A percentile compares a stretch with the other conserved stretches of the same genome.
These are phyloP conservation scores for Colletotrichum orbiculare DNA, from an alignment of 2,329 filamentous ascomycete genomes.

Conservation along the genomic window DNA sequence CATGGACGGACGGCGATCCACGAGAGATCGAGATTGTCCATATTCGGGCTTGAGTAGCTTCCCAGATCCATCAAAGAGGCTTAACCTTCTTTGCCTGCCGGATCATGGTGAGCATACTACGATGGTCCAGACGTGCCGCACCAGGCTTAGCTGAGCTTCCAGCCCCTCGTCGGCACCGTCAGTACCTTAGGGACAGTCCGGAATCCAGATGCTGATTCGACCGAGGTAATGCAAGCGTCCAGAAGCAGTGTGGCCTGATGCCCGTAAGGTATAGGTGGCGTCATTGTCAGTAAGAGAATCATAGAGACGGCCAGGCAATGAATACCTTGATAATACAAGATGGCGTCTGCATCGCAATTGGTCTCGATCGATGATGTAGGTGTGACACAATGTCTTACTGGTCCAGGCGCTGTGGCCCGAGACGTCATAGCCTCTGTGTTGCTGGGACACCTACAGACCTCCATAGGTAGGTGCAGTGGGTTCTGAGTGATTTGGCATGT, in stretches of 20 bases:
- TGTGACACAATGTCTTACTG: conserved; percentile 36
- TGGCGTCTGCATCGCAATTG: not conserved
- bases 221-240: conserved; percentile 26
- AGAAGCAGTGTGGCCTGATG: conserved; percentile 9
- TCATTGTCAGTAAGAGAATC: conserved; percentile 8
- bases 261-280: conserved; percentile 21
- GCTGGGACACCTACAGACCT: no score
- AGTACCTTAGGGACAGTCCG: not conserved
- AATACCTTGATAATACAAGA: conserved; percentile 3
- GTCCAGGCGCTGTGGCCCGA: conserved; percentile 16
- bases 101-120: no score
- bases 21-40: no score
- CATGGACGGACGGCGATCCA: no score
- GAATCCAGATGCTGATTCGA: conserved; percentile 1
- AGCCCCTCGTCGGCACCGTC: not conserved
- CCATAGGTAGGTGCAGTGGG: not conserved
- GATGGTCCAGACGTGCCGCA: no score
- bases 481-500: not conserved
- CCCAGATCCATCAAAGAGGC: no score
- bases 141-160: no score
- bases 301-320: not conserved
- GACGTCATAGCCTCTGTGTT: conserved; percentile 26
- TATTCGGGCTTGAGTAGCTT: no score
- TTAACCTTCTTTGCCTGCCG: no score
- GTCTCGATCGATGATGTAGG: conserved; percentile 34